Evolutionary conservation across 2,329 filamentous ascomycete genomes (phyloP).

Genomic region (Fusarium sp.): DNA sequence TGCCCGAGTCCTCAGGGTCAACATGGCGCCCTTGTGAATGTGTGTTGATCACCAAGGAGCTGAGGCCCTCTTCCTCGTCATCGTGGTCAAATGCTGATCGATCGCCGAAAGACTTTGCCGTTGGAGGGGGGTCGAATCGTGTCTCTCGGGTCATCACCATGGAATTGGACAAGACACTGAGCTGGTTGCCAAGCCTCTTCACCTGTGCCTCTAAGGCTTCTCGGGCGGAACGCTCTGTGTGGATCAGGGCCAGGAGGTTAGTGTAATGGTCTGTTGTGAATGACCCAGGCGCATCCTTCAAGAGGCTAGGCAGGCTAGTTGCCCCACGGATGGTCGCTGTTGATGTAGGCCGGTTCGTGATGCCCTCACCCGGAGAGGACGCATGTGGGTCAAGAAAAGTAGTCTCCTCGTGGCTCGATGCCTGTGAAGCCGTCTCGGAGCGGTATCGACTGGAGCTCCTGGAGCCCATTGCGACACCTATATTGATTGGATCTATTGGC

Average conservation of each 20-base stretch:
- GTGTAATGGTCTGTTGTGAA: constrained; percentile 60
- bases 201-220: constrained; percentile 67
- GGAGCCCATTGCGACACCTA: constrained; percentile 24
- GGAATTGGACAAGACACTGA: constrained; percentile 59
- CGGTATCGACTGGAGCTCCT: constrained; percentile 48
- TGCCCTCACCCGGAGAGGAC: background rate
- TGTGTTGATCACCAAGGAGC: constrained; percentile 25
- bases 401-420: constrained; percentile 52
- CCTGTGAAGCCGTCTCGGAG: constrained; percentile 45
- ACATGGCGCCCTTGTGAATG: constrained; percentile 29
- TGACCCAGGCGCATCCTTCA: constrained; percentile 45
- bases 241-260: constrained; percentile 62
- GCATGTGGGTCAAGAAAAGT: constrained; percentile 51
- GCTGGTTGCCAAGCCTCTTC: constrained; percentile 60
- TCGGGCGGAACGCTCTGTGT: constrained; percentile 67
- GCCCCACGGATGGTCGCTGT: constrained; percentile 60
- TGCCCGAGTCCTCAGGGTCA: constrained; percentile 51
- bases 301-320: constrained; percentile 56
- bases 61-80: constrained; percentile 52
- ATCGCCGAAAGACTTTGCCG: constrained; percentile 50
- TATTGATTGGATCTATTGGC: background rate
- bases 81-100: constrained; percentile 57
- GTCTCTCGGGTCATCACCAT: constrained; percentile 31
- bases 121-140: constrained; percentile 45
- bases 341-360: constrained; percentile 52